phyloP scores from a whole-genome alignment of 805 yeast species.

The Spathaspora gorwiae region DNA sequence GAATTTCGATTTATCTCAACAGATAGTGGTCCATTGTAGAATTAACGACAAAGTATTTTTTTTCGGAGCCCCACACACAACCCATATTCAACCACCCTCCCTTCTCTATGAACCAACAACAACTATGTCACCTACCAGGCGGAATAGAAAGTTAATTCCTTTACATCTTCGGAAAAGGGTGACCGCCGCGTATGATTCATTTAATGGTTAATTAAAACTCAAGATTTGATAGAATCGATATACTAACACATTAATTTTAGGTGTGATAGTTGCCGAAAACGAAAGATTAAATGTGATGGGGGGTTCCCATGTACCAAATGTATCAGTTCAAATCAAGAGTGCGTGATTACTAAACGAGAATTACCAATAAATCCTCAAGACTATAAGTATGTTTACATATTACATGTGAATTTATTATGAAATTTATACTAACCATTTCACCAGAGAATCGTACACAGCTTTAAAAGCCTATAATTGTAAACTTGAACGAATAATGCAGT shows the following conservation, averaged over 20 bases:
- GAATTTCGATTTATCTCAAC: no score
- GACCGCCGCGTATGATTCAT: constrained; percentile 7
- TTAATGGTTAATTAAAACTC: neutral
- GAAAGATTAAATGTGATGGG: constrained; percentile 6
- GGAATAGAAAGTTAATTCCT: constrained; percentile 9
- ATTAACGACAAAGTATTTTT: no score
- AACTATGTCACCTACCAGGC: neutral
- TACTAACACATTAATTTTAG: neutral
- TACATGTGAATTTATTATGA: neutral
- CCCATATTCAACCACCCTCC: no score
- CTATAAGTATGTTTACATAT: constrained; percentile 4
- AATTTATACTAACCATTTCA: neutral
- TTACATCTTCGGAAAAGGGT: constrained; percentile 7
- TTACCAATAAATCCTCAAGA: constrained; percentile 5
- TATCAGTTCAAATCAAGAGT: neutral
- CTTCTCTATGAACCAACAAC: no score
- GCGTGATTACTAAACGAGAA: constrained; percentile 8
- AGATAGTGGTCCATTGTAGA: no score
- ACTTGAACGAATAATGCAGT: constrained; percentile 12
- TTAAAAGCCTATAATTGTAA: constrained; percentile 9
- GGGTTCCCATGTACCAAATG: constrained; percentile 6
- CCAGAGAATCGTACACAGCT: constrained; percentile 1
- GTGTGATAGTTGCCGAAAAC: constrained; percentile 10
- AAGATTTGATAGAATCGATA: constrained; percentile 1
- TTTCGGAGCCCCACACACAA: no score